Evolutionary conservation across 2,329 filamentous ascomycete genomes (phyloP), one percentile per base, ranked within the genome.

Genomic region (Neoarthrinium moseri): DNA sequence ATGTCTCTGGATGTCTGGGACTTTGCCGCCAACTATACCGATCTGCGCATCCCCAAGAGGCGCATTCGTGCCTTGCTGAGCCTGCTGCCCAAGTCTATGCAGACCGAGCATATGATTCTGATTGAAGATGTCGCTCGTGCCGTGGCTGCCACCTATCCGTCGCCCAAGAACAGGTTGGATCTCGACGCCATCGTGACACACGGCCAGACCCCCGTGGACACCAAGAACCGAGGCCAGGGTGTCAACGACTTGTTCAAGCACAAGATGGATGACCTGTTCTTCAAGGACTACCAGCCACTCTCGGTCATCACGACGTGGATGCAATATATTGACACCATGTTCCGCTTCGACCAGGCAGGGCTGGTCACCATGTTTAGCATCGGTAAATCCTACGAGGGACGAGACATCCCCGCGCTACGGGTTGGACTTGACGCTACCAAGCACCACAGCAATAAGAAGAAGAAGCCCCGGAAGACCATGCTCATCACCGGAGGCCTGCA

Each of bases 1-100:
- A 77, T 96, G 20, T 86, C 94, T 56, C 74, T 97, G 33, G 94
- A 99, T 61, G 80, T 97, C 2, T 99, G 94, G 94, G 86, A 89
- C 18, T 90, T 88, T 55, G 87, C 85, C 5, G 74, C 83, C 15
- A 80, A 89, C 49, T 94, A 87, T 74, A 88, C 94, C 21, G 94
- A 99, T 63, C 84, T 97, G 43, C 79, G 89, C 33, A 67, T 97
- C 40, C 80, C 85, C 43, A 83, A 87, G 61, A 82, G 89, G 56
- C 83, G 89, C 54, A 81, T 96, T 10, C 78, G 83, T n/a, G 83
- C 88, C 13, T 74, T 97, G 23, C 77, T 96, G 20, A 84, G 83
- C 22, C 77, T 95, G 21, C 77, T 99, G 5, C 92, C 94, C 8
- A 59, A 72, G 10, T 87, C 87, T 6, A 74, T 97, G 22, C 84